Evolutionary conservation across 805 yeast genomes (phyloP), one percentile per base, ranked within the genome.

Genomic region (Ogataea ganodermae): DNA sequence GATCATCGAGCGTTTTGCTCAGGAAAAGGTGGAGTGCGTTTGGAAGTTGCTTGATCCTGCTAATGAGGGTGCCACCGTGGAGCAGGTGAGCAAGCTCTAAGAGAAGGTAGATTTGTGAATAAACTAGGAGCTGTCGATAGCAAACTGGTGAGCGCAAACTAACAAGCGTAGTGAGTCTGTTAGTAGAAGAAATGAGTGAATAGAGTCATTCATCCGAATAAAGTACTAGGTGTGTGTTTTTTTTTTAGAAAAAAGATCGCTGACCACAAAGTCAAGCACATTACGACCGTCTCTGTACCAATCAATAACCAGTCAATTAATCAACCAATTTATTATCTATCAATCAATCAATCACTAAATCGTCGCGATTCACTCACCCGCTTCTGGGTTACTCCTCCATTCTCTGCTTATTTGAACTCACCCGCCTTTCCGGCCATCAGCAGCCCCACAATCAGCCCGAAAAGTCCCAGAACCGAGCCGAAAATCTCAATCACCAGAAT

Each of bases 401-500:
- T n/a, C n/a, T n/a, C n/a, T n/a, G n/a, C 28, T 37, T 23, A 39
- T 39, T 40, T 40, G 69, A 91, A 89, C 64, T 92, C 98, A 46
- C 75, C 82, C 26, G 98, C 97, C 70, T 89, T 92, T 56, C 89
- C 95, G 35, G 97, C 94, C 97, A 94, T 94, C 69, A 94, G 79
- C 60, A 94, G 80, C 40, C 99, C 99, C 45, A 94, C 97, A 72
- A 94, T 94, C 58, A 94, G 83, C 26, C 98, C 99, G 66, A 94
- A 87, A 57, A 94, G 81, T 38, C 99, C 99, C 66, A 94, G 76
- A 30, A 94, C 96, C 18, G 96, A 86, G 28, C 99, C 99, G 64
- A 94, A 94, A 75, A 94, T 94, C 76, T 94, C 99, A 60, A 94
- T 86, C 53, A 94, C 99, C 62, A 94, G 80, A 50, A 94, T 94